Evolutionary conservation across 371 early-diverging fungal species (phyloP), one percentile per base, ranked within the genome.

Genomic region (Mucor plumbeus): DNA sequence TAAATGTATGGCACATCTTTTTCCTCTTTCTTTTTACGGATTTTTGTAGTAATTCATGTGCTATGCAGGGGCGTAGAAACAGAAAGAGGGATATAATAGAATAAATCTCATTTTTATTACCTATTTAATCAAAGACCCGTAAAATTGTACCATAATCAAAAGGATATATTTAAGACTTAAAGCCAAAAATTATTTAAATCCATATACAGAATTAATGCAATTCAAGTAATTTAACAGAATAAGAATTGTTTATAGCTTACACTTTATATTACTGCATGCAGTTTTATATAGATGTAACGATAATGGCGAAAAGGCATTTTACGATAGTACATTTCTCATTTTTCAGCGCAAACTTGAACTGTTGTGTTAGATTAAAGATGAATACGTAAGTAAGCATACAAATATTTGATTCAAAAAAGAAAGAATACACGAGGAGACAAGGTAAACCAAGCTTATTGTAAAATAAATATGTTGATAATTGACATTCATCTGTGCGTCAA

Each of bases 51-150:
- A 13, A 53, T 38, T 63, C 54, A 21, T 53, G 48, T 53, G 55
- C 48, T 14, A 63, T 63, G 63, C 63, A 63, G 63, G 63, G 63
- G 63, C 19, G 53, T 50, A 53, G 50, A 54, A 53, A 53, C 36
- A 63, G 15, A 44, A 44, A 47, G 31, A 44, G 39, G 50, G 40
- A 53, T 50, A 63, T 17, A 40, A 34, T 35, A 48, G 61, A 61
- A 53, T 10, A 50, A 50, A 50, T 50, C 21, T 50, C 50, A 38
- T 40, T 50, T 54, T 63, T 31, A 50, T 63, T 63, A 33, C 63
- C 63, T 63, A 54, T 63, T 63, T 63, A 7, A 53, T 63, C 63
- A 53, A 38, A 9, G 35, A 26, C 26, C 63, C 63, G 54, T 53
- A 48, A 19, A 21, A 50, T 26, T 3, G 9, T 50, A 11, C 21